phyloP scores from a whole-genome alignment of 169 alveolate genomes.

The Besnoitia besnoiti region DNA sequence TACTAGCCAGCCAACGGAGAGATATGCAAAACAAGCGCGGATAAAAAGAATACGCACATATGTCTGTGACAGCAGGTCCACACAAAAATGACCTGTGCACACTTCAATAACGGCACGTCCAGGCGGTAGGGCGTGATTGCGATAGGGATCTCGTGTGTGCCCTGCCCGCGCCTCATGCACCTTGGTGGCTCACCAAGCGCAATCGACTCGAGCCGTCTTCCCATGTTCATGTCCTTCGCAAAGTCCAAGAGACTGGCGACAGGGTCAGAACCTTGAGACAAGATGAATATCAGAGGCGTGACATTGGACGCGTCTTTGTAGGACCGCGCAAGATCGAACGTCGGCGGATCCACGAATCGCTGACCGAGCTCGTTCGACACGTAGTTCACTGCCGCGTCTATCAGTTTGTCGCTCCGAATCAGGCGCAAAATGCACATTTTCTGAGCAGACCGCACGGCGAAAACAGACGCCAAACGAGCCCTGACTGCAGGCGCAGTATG shows the following conservation, averaged over 20 bases:
- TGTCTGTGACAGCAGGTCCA: too few relatives aligned
- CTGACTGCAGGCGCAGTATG: background rate
- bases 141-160: too few relatives aligned
- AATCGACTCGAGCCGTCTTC: conserved; percentile 74
- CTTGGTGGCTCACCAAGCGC: conserved; percentile 77
- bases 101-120: too few relatives aligned
- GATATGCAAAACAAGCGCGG: too few relatives aligned
- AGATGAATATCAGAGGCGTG: conserved; percentile 90
- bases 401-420: conserved; percentile 88
- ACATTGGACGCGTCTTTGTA: conserved; percentile 84
- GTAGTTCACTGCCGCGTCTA: conserved; percentile 86
- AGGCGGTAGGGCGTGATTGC: too few relatives aligned
- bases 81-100: too few relatives aligned
- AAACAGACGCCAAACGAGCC: background rate
- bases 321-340: conserved; percentile 86
- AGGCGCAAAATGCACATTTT: conserved; percentile 88
- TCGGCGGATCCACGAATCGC: conserved; percentile 83
- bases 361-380: conserved; percentile 87
- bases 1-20: too few relatives aligned
- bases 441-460: conserved; percentile 70
- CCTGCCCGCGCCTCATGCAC: too few relatives aligned
- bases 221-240: conserved; percentile 81
- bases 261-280: conserved; percentile 94
- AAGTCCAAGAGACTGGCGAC: conserved; percentile 83
- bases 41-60: too few relatives aligned